Percentiles rank a stretch among this genome's conserved stretches.
Evolutionary conservation across 768 basidiomycete genomes (phyloP).

Genomic region (Terana coerulea): DNA sequence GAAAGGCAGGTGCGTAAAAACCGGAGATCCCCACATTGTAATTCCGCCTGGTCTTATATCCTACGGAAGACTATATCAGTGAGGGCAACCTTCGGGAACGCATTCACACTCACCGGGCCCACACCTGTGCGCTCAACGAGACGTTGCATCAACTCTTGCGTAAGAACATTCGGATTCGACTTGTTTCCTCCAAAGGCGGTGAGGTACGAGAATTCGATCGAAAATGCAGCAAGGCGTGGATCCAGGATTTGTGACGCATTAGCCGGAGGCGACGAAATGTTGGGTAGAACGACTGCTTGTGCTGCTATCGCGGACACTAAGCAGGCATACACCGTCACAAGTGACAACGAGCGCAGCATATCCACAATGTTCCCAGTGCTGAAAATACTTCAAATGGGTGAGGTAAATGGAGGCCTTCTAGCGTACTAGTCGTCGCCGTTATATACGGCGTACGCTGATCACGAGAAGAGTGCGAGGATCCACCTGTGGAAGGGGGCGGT

Average conservation of each 20-base stretch:
- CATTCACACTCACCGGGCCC: slow-evolving; percentile 14
- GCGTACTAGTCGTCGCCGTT: too few relatives aligned
- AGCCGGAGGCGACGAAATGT: slow-evolving; percentile 12
- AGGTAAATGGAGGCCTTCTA: too few relatives aligned
- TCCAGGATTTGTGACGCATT: slow-evolving; percentile 23
- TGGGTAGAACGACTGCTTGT: slow-evolving; percentile 7
- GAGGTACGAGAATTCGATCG: slow-evolving; percentile 28
- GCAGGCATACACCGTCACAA: too few relatives aligned
- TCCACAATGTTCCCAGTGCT: too few relatives aligned
- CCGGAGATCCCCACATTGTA: slow-evolving; percentile 18
- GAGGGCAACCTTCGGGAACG: background rate
- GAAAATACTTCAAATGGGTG: too few relatives aligned
- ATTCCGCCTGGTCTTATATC: slow-evolving; percentile 29
- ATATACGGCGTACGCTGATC: too few relatives aligned
- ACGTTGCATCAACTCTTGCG: slow-evolving; percentile 21
- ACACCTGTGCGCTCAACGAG: slow-evolving; percentile 26
- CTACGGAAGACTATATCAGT: background rate
- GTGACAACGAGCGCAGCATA: too few relatives aligned
- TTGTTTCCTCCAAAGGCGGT: slow-evolving; percentile 26
- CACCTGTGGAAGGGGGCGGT: too few relatives aligned
- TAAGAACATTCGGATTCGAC: slow-evolving; percentile 26
- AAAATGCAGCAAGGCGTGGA: slow-evolving; percentile 23
- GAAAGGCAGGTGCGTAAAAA: background rate
- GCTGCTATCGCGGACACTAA: background rate
- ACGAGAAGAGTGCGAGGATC: too few relatives aligned